Conservation (phyloP, 1,139 yeast species). For the Kodamaea anthophila region DNA sequence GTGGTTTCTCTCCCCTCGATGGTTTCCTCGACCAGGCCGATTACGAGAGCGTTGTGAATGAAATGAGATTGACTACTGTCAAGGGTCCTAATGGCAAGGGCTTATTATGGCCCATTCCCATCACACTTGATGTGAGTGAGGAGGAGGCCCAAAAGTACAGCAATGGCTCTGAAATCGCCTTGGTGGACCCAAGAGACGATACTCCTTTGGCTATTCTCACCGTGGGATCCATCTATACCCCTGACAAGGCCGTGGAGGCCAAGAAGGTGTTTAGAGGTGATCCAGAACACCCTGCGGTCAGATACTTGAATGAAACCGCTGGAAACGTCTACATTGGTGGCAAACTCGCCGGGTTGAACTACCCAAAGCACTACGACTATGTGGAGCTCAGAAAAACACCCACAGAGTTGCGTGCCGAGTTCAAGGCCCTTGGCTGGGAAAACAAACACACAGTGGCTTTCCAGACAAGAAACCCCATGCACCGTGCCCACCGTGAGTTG, state of each 20-base stretch:
- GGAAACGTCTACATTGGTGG: slow-evolving; percentile 90
- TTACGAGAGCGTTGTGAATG: slow-evolving; percentile 71
- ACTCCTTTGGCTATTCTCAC: slow-evolving; percentile 75
- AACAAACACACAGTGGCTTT: slow-evolving; percentile 80
- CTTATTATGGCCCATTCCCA: slow-evolving; percentile 87
- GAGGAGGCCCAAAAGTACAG: slow-evolving; percentile 43
- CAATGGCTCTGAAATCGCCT: slow-evolving; percentile 60
- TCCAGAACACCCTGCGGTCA: slow-evolving; percentile 92
- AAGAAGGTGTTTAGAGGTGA: slow-evolving; percentile 89
- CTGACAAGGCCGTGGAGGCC: slow-evolving; percentile 77
- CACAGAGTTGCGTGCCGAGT: slow-evolving; percentile 80
- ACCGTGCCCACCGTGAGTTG: slow-evolving; percentile 93
- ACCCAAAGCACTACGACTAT: slow-evolving; percentile 89
- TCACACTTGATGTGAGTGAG: slow-evolving; percentile 71
- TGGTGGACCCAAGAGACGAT: slow-evolving; percentile 81
- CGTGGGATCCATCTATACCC: slow-evolving; percentile 71
- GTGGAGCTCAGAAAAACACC: slow-evolving; percentile 86
- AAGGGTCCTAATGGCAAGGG: slow-evolving; percentile 45
- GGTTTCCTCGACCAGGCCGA: slow-evolving; percentile 83
- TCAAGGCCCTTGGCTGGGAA: slow-evolving; percentile 71
- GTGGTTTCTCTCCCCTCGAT: slow-evolving; percentile 89
- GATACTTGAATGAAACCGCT: slow-evolving; percentile 64
- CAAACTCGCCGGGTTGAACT: slow-evolving; percentile 70
- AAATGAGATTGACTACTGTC: slow-evolving; percentile 60
- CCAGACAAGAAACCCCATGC: slow-evolving; percentile 98